These are phyloP conservation scores for Cryptosporidium ubiquitum DNA, from an alignment of 169 alveolate genomes.

Conservation along the genomic window DNA sequence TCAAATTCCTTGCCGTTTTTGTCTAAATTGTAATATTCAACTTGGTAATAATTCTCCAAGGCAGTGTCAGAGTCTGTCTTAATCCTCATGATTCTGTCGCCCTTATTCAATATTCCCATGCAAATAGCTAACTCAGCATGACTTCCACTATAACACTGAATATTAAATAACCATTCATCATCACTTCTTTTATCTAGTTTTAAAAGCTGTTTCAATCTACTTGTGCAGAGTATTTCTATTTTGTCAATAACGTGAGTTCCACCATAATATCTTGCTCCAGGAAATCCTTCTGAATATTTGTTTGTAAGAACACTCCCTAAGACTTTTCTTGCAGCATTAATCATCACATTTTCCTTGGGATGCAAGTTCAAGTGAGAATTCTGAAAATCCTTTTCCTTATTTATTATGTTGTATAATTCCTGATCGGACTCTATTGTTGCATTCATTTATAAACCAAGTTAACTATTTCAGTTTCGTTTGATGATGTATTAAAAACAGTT, in stretches of 20 bases:
- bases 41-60: slow-evolving; percentile 81
- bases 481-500: neutral
- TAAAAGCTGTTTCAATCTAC: slow-evolving; percentile 82
- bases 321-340: slow-evolving; percentile 90
- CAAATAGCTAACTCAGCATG: slow-evolving; percentile 80
- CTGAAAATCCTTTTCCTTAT: slow-evolving; percentile 5
- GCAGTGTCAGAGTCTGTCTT: slow-evolving; percentile 81
- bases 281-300: slow-evolving; percentile 97
- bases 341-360: slow-evolving; percentile 85
- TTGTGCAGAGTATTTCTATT: slow-evolving; percentile 86
- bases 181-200: slow-evolving; percentile 82
- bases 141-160: slow-evolving; percentile 84
- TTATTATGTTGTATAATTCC: slow-evolving; percentile 1
- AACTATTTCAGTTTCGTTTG: neutral
- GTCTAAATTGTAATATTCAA: slow-evolving; percentile 82
- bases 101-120: slow-evolving; percentile 80
- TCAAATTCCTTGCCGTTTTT: neutral
- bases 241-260: slow-evolving; percentile 90
- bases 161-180: slow-evolving; percentile 80
- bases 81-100: slow-evolving; percentile 85
- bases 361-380: slow-evolving; percentile 38
- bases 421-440: neutral
- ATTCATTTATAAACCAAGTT: neutral
- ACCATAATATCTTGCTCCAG: slow-evolving; percentile 94
- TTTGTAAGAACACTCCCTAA: slow-evolving; percentile 91